phyloP scores from a whole-genome alignment of 306 rosid genomes.

The Inga oerstediana region DNA sequence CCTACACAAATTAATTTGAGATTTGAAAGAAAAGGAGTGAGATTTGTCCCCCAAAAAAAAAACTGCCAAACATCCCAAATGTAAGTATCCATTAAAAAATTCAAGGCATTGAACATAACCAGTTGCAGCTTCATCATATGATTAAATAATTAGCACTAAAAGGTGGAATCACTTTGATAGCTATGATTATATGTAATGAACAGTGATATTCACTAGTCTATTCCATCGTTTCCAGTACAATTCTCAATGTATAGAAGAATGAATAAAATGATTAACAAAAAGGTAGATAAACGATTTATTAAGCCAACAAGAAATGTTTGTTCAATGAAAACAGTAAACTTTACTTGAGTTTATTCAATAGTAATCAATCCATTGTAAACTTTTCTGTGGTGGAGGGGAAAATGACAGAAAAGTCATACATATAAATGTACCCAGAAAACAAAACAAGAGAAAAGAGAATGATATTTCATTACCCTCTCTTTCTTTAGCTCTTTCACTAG shows the following conservation, averaged over 20 bases:
- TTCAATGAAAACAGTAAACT: background rate
- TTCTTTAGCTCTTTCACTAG: background rate
- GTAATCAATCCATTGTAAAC: background rate
- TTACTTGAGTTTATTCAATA: background rate
- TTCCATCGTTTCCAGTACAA: background rate
- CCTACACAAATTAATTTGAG: too few relatives aligned
- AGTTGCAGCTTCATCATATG: background rate
- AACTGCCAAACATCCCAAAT: too few relatives aligned
- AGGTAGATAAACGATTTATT: background rate
- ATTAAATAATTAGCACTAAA: background rate
- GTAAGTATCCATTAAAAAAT: too few relatives aligned
- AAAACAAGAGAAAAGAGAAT: background rate
- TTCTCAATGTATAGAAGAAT: background rate
- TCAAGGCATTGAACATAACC: too few relatives aligned
- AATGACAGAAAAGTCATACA: background rate
- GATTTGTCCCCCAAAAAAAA: too few relatives aligned
- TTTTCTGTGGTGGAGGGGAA: background rate
- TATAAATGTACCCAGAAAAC: background rate
- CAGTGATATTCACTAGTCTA: background rate
- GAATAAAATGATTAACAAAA: background rate
- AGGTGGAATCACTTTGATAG: background rate
- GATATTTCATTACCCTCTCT: background rate
- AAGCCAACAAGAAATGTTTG: background rate
- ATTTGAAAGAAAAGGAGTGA: too few relatives aligned
- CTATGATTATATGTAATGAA: background rate